Base-by-base conservation (phyloP, 176 grass and related monocot species). In the Rhynchospora breviuscula region DNA sequence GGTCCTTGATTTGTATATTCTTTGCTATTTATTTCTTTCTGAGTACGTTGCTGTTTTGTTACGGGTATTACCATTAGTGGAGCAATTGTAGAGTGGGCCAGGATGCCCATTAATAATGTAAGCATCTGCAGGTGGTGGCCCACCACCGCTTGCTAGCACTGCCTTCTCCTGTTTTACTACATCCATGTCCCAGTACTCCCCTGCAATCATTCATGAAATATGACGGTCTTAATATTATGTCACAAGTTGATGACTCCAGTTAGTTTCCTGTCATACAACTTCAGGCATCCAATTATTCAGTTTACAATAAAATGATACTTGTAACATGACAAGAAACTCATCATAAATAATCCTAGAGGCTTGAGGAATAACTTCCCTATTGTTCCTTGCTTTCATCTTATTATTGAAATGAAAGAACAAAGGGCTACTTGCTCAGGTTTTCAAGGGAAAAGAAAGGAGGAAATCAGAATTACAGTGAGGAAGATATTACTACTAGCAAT, bases 41-140 rank as follows among this genome's bases (percentile, higher is more conserved):
- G 17, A 69, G 4, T 69, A 45, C 17, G 3, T 68, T 68, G 15
- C 8, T n/a, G 8, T 69, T 44, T 70, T 45, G 14, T 18, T 70
- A 22, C 40, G 53, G 12, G 44, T 31, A 56, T 66, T 47, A 89
- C 88, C 84, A 22, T 84, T 31, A 2, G 80, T 44, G 0, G 85
- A 90, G 88, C 88, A 90, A 53, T 87, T 90, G 31, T 85, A 79
- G 45, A 78, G 43, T 11, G 26, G 62, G 25, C 85, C 75, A 1
- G 86, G 85, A 15, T 85, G 86, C 0, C 91, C 88, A 15, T 93
- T 93, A 78, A 93, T 81, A 1, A 86, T 89, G 63, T 10, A 77
- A 40, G 83, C 85, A 40, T 90, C 84, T 3, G 91, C 77, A 1
- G 69, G 52, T 26, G 81, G 85, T 0, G 48, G 75, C 35, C 67